A percentile compares a stretch with the other conserved stretches of the same genome.
phyloP scores from a whole-genome alignment of 1,139 yeast genomes.

The Geotrichum macrosporum region DNA sequence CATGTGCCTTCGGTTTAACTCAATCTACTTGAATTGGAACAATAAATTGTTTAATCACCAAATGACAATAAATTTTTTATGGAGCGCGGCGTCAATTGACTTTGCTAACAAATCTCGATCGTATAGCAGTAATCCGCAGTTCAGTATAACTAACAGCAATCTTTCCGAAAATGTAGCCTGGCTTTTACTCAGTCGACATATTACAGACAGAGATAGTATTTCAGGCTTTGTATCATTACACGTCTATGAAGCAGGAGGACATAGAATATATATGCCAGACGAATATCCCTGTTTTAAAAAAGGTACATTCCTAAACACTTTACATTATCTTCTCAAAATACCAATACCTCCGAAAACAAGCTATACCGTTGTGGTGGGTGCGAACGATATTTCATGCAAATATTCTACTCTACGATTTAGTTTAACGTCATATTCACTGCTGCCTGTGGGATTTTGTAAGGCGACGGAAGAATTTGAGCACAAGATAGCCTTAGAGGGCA shows the following conservation, averaged over 20 bases:
- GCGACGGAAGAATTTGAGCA: slow-evolving; percentile 35
- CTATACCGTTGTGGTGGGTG: slow-evolving; percentile 32
- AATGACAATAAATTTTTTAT: slow-evolving; percentile 39
- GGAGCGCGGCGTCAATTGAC: slow-evolving; percentile 24
- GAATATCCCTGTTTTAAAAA: slow-evolving; percentile 25
- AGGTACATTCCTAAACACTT: slow-evolving; percentile 32
- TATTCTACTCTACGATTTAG: slow-evolving; percentile 36
- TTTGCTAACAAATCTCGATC: slow-evolving; percentile 18
- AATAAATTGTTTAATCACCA: slow-evolving; percentile 40
- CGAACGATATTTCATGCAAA: slow-evolving; percentile 33
- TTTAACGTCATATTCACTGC: slow-evolving; percentile 40
- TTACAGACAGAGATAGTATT: slow-evolving; percentile 20
- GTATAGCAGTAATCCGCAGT: slow-evolving; percentile 49
- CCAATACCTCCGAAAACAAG: slow-evolving; percentile 29
- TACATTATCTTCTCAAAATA: slow-evolving; percentile 30
- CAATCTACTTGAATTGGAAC: slow-evolving; percentile 68
- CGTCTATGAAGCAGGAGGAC: slow-evolving; percentile 26
- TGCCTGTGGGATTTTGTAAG: slow-evolving; percentile 33
- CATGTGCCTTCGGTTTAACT: slow-evolving; percentile 48
- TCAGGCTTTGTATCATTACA: slow-evolving; percentile 27
- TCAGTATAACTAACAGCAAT: slow-evolving; percentile 40
- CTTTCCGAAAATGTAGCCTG: slow-evolving; percentile 42
- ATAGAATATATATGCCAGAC: slow-evolving; percentile 24
- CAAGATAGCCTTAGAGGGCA: slow-evolving; percentile 37
- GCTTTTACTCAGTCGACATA: slow-evolving; percentile 46